phyloP scores from a whole-genome alignment of 192 early-diverging fungal genomes.

The Chytriomyces sp. region DNA sequence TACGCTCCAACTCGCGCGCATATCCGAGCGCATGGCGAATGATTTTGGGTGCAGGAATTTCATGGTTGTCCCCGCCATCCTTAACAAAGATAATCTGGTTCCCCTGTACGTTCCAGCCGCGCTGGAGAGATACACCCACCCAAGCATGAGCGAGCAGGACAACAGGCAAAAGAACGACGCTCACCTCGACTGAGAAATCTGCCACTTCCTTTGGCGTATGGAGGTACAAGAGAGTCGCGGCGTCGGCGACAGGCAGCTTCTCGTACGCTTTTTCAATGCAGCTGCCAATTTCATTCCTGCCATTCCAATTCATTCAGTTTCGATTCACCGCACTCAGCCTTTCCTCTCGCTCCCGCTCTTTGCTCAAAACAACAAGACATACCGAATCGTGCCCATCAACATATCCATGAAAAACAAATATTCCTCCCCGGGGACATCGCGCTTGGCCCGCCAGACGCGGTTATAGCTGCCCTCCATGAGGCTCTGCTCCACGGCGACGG shows the following conservation, averaged over 20 bases:
- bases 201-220: slow-evolving; percentile 78
- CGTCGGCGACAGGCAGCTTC: slow-evolving; percentile 81
- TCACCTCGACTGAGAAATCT: slow-evolving; percentile 82
- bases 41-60: slow-evolving; percentile 82
- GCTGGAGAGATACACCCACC: slow-evolving; percentile 39
- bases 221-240: slow-evolving; percentile 91
- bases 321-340: too few relatives aligned
- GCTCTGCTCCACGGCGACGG: slow-evolving; percentile 92
- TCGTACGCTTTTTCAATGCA: slow-evolving; percentile 95
- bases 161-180: background rate
- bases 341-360: too few relatives aligned
- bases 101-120: slow-evolving; percentile 82
- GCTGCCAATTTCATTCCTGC: slow-evolving; percentile 91
- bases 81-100: slow-evolving; percentile 76
- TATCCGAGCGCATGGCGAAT: slow-evolving; percentile 85
- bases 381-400: slow-evolving; percentile 90
- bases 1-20: slow-evolving; percentile 93
- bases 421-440: slow-evolving; percentile 86
- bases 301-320: too few relatives aligned
- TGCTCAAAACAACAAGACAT: slow-evolving; percentile 19
- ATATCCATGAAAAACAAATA: slow-evolving; percentile 95
- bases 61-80: slow-evolving; percentile 57
- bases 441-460: slow-evolving; percentile 90
- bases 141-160: background rate
- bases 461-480: slow-evolving; percentile 99